A percentile compares a stretch with the other conserved stretches of the same genome.
Evolutionary conservation across 192 early-diverging fungal species (phyloP).

Genomic region (Diversispora epigaea): DNA sequence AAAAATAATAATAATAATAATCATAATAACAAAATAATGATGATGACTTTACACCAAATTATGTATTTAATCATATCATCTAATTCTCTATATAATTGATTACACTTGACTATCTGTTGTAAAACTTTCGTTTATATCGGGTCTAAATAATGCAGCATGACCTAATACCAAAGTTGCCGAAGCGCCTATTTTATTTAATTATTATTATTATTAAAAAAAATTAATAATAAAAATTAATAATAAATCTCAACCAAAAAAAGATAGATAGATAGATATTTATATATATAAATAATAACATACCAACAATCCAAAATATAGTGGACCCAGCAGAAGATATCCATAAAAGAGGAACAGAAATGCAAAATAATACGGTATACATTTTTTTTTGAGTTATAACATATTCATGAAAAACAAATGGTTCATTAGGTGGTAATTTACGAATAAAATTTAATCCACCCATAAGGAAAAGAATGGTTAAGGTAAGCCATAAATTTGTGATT

Average conservation of each 20-base stretch:
- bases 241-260: not conserved
- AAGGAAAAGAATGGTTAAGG: slow-evolving; percentile 53
- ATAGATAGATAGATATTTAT: no score
- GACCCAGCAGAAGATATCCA: slow-evolving; percentile 53
- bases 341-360: slow-evolving; percentile 49
- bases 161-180: slow-evolving; percentile 55
- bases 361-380: slow-evolving; percentile 46
- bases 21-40: no score
- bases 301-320: slow-evolving; percentile 61
- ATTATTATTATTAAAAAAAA: not conserved
- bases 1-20: no score
- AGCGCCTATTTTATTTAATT: slow-evolving; percentile 41
- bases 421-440: slow-evolving; percentile 46
- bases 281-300: slow-evolving; percentile 34
- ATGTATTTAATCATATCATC: no score
- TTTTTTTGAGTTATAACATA: slow-evolving; percentile 39
- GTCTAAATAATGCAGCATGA: slow-evolving; percentile 58
- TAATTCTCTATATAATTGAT: no score
- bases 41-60: no score
- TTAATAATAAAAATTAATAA: not conserved
- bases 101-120: slow-evolving; percentile 22
- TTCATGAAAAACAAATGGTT: slow-evolving; percentile 27
- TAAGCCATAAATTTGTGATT: slow-evolving; percentile 50
- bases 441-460: slow-evolving; percentile 50
- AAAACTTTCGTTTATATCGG: slow-evolving; percentile 57